Base-by-base conservation (phyloP, 495 filamentous ascomycete species). In the Hyphodiscus hymeniophilus region DNA sequence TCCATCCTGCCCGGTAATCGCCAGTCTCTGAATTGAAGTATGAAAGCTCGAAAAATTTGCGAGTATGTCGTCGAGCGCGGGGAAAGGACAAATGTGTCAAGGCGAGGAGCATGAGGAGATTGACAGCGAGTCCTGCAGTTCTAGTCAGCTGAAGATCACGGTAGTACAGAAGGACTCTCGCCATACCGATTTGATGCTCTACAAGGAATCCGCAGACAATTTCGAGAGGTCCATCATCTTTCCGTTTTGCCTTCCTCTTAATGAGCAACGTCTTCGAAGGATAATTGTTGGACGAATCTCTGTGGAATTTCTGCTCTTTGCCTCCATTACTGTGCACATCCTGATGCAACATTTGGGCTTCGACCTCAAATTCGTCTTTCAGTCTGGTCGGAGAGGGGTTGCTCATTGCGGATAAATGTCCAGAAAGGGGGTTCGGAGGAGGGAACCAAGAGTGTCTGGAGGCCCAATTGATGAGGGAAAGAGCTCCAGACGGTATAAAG, bases 21-120 rank as follows among this genome's bases (percentile, higher is more conserved):
- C 76, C 81, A 2, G 79, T 72, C 7, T 67, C 53, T 5, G 76
- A 67, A 54, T 90, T 81, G 65, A 85, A 81, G 66, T 96, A 92
- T 16, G 86, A 89, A 42, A 96, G 72, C 48, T 78, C 74, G 66
- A 91, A 90, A 68, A 94, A 94, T 46, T 88, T 91, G 48, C 76
- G 71, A 32, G 89, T 92, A 56, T 82, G 77, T n/a, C 75, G 68
- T 46, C 85, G 77, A 18, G 87, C 80, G 42, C 79, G 80, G 31
- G 90, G 90, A 65, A 91, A 84, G 51, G 75, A 79, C 48, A 85
- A 67, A 69, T 94, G 88, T 48, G 83, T 77, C 50, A 91, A 74
- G 63, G 77, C 72, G 51, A 95, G 74, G 45, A 89, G 79, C 48
- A 85, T 74, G 46, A 95, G 71, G 44, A 88, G 79, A 56, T 84